Conservation (phyloP, 345 rosid genomes). For the Acer campestre region DNA sequence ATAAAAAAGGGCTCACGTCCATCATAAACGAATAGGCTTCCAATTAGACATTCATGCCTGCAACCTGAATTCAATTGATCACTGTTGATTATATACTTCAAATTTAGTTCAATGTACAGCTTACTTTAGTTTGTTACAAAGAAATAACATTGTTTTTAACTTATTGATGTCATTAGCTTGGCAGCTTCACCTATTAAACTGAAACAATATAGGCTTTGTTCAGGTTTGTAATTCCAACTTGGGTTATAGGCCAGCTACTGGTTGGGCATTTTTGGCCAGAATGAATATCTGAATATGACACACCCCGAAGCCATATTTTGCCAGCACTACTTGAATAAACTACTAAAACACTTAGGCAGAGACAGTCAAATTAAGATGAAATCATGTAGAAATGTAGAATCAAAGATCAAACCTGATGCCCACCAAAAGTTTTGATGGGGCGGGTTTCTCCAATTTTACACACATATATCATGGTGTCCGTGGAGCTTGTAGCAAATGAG, state of each 20-base stretch:
- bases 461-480: conserved; percentile 88
- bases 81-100: not conserved
- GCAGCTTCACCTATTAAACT: not conserved
- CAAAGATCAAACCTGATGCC: conserved; percentile 74
- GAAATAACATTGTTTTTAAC: not conserved
- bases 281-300: not conserved
- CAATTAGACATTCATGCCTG: not conserved
- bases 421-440: conserved; percentile 78
- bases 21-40: not conserved
- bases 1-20: not conserved
- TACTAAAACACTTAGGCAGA: not conserved
- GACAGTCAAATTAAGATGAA: not conserved
- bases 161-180: not conserved
- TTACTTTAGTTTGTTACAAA: not conserved
- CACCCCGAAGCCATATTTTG: not conserved
- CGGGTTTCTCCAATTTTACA: conserved; percentile 90
- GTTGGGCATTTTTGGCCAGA: not conserved
- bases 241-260: not conserved
- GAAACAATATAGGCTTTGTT: not conserved
- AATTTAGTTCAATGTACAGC: not conserved
- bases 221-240: not conserved
- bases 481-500: conserved; percentile 97
- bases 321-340: conserved; percentile 1
- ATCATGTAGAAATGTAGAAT: conserved; percentile 11
- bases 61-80: not conserved